Base-by-base conservation (phyloP, 2,329 filamentous ascomycete species). In the Epicoccum nigrum region DNA sequence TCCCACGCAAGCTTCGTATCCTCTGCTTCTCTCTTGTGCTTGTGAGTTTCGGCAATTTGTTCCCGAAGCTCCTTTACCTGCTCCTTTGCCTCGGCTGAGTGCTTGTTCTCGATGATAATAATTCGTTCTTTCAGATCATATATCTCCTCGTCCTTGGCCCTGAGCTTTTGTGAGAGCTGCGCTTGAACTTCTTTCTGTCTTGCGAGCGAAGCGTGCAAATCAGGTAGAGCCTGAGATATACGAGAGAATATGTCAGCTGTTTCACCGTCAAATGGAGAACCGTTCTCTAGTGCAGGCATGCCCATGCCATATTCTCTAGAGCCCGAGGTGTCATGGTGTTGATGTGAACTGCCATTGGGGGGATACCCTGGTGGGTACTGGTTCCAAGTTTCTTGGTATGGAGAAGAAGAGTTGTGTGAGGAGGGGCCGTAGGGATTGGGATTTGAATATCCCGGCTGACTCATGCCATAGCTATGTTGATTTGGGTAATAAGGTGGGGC, bases 131-230 rank as follows among this genome's bases (percentile, higher is more conserved):
- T 79, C 54, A 83, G 59, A 12, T 76, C 73, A 54, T 79, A 76
- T 46, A 84, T 81, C 56, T 83, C 79, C 40, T 69, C 64, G 39
- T 83, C 80, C 60, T 83, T 83, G 44, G 75, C 74, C 66, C 78
- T 77, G 28, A 83, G 63, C 23, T 75, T 76, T 53, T 82, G 78
- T 40, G 80, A 75, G 9, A 83, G 71, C 60, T 81, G 79, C 43
- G 70, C 76, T 48, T 81, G 77, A 3, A 78, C 79, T 47, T 78
- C 77, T 54, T 78, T 80, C 67, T 81, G 82, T 38, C 76, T 76
- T 33, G 69, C 65, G 33, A 76, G 65, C 33, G 74, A 59, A 20
- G 68, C 60, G 45, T 73, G 69, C 38, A 76, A 56, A 43, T 75
- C 72, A 38, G 72, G 72, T 32, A 75, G 72, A 12, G 70, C 69